These are phyloP conservation scores for Salix koriyanagi DNA, from an alignment of 345 rosid species.

Conservation along the genomic window DNA sequence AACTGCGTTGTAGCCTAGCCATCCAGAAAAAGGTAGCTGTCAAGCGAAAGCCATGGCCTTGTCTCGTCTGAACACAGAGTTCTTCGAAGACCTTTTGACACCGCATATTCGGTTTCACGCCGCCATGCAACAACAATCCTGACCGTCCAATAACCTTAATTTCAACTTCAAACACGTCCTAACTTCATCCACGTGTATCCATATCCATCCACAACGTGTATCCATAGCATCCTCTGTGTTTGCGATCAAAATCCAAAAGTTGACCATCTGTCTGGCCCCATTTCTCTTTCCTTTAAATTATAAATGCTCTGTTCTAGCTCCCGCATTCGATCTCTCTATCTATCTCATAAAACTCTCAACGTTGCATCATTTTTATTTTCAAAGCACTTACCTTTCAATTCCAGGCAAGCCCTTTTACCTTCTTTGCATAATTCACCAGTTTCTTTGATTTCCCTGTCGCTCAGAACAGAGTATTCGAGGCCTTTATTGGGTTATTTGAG, in stretches of 20 bases:
- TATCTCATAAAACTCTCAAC: conserved; percentile 11
- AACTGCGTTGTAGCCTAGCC: too few relatives aligned
- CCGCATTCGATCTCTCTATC: background rate
- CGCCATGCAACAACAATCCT: background rate
- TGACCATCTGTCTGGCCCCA: background rate
- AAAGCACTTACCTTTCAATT: conserved; percentile 10
- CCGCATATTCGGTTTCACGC: background rate
- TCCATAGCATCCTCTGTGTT: background rate
- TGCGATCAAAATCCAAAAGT: too few relatives aligned
- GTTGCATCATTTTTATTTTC: background rate
- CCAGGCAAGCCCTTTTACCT: conserved; percentile 19
- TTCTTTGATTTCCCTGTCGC: conserved; percentile 22
- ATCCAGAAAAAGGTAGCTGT: too few relatives aligned
- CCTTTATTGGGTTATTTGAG: conserved; percentile 23
- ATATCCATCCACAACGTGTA: background rate
- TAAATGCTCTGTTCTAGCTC: conserved; percentile 32
- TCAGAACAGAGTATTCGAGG: conserved; percentile 20
- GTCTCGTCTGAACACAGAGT: too few relatives aligned
- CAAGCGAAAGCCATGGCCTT: too few relatives aligned
- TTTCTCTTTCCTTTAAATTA: background rate
- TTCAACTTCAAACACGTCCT: background rate
- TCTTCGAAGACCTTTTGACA: too few relatives aligned
- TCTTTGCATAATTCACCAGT: conserved; percentile 15
- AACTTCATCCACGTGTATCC: background rate
- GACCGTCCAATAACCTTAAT: conserved; percentile 4